These are phyloP conservation scores for Pleomassaria siparia DNA, from an alignment of 2,329 filamentous ascomycete species.

Conservation along the genomic window DNA sequence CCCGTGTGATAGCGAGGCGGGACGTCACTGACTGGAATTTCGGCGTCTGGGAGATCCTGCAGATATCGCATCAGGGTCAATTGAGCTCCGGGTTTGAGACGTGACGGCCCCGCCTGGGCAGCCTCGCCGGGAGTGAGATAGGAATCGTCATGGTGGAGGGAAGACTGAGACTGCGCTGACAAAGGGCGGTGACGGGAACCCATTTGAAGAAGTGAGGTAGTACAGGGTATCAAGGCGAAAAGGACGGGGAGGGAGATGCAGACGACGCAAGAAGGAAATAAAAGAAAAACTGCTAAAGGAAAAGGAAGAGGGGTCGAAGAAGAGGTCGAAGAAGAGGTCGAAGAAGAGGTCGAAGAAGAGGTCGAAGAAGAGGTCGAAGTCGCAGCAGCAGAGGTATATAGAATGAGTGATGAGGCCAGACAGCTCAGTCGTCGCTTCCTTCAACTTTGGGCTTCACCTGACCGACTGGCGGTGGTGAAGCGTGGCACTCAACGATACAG, in stretches of 20 bases:
- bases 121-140: constrained; percentile 16
- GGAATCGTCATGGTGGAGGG: constrained; percentile 14
- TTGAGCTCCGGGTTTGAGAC: constrained; percentile 42
- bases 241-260: constrained; percentile 1
- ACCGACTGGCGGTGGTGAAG: constrained; percentile 30
- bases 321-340: neutral
- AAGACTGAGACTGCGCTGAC: constrained; percentile 21
- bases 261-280: neutral
- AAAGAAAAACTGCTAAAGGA: constrained; percentile 1
- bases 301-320: neutral
- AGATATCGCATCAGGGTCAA: constrained; percentile 47
- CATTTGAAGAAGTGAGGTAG: constrained; percentile 24
- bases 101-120: constrained; percentile 29
- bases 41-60: constrained; percentile 46
- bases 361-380: neutral
- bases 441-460: constrained; percentile 29
- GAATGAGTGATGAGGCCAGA: constrained; percentile 3
- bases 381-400: neutral
- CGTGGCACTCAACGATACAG: constrained; percentile 20
- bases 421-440: neutral
- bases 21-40: constrained; percentile 41
- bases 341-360: neutral
- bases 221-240: constrained; percentile 8
- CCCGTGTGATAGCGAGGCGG: constrained; percentile 46
- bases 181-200: constrained; percentile 28